Evolutionary conservation across 2,329 filamentous ascomycete genomes (phyloP), one percentile per base, ranked within the genome.

Genomic region (Claviceps spartinae): DNA sequence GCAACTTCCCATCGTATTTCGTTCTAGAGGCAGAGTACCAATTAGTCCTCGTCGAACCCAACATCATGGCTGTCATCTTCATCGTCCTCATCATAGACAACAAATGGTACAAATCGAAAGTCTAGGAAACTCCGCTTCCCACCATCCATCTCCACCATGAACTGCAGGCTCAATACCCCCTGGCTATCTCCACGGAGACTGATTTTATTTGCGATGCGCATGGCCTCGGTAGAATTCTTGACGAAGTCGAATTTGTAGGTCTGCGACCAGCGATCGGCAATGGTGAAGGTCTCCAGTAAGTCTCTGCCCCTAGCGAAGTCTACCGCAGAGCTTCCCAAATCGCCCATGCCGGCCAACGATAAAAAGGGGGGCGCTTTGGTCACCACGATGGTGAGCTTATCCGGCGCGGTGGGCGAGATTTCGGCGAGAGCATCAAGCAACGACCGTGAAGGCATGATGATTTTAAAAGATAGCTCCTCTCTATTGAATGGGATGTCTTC

Each of bases 141-240:
- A 6, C 78, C 78, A 55, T 93, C 88, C 43, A 90, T 75, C 63
- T 96, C 88, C 16, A 98, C 84, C 85, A 98, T 93, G 62, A 97
- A 96, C 63, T 98, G 93, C 65, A 97, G 70, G 67, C 88, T 96
- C 57, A 98, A 68, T 34, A 98, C 91, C 0, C 93, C 91, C 64
- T 95, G 88, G 2, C 79, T 76, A 67, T 98, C 93, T 0, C 88
- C 85, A 16, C 93, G 77, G 55, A 98, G 77, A 63, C 89, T 95
- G 53, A 97, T 90, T 68, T 97, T 98, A 61, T 79, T 90, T 4
- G 90, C 88, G 40, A 89, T 80, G 46, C 84, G 82, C 91, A 98
- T 97, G n/a, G 93, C 91, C 57, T 91, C 83, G 46, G 82, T 82
- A 0, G 91, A 90, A 57, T 86, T 85, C 65, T 87, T 89, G 63